phyloP scores from a whole-genome alignment of 192 early-diverging fungal species.

The Umbelopsis sp. region DNA sequence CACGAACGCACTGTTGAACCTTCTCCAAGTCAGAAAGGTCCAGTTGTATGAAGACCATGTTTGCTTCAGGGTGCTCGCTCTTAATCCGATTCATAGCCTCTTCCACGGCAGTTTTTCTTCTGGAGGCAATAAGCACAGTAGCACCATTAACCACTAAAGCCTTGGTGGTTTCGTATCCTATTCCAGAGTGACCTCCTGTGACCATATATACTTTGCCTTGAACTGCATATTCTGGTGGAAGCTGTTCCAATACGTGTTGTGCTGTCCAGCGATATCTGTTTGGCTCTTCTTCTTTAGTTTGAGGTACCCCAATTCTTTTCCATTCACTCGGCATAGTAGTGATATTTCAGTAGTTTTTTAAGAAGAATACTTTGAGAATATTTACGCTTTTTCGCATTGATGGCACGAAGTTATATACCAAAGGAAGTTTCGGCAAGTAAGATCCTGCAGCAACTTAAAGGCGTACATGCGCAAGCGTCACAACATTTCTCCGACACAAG shows the following conservation, averaged over 20 bases:
- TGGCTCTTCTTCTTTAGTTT: conserved; percentile 3
- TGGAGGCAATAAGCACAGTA: background rate
- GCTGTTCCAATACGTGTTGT: background rate
- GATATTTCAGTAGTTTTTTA: too few species aligned
- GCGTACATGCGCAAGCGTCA: too few species aligned
- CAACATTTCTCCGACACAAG: too few species aligned
- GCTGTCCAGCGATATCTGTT: conserved; percentile 10
- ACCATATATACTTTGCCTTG: conserved; percentile 8
- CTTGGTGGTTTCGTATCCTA: conserved; percentile 8
- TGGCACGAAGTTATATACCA: too few species aligned
- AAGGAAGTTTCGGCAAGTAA: too few species aligned
- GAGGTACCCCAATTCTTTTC: background rate
- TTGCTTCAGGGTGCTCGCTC: background rate
- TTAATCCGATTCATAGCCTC: conserved; percentile 16
- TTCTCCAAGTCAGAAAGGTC: conserved; percentile 18
- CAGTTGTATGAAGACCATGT: background rate
- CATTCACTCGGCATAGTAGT: background rate
- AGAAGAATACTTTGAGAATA: too few species aligned
- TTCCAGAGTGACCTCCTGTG: background rate
- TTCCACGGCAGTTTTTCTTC: background rate
- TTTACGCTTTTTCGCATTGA: too few species aligned
- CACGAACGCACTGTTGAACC: background rate
- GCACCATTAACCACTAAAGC: background rate
- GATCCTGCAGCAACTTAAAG: too few species aligned
- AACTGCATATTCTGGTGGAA: background rate